Conservation (phyloP, 306 rosid species). For the Medicago lupulina region DNA sequence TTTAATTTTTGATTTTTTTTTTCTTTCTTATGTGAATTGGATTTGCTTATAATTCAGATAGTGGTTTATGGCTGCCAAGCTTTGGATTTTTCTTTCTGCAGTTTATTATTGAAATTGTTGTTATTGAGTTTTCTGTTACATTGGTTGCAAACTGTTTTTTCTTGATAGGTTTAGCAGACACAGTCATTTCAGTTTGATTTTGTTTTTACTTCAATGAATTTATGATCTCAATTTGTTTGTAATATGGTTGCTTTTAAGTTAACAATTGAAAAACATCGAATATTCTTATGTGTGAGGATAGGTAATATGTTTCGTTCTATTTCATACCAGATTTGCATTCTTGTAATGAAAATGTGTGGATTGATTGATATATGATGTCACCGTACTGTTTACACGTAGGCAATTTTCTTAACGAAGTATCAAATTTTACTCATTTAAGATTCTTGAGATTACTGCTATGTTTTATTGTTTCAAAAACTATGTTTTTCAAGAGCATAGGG, state of each 20-base stretch:
- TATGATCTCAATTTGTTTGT: slow-evolving; percentile 17
- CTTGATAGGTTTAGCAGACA: slow-evolving; percentile 9
- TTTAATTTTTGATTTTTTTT: too few relatives aligned
- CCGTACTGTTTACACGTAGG: background rate
- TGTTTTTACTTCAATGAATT: background rate
- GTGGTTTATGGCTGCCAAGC: background rate
- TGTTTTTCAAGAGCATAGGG: slow-evolving; percentile 9
- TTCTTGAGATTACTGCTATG: slow-evolving; percentile 3
- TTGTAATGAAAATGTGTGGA: slow-evolving; percentile 6
- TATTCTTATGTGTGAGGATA: slow-evolving; percentile 28
- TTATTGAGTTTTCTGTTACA: slow-evolving; percentile 50
- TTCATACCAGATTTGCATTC: slow-evolving; percentile 7
- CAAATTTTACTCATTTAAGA: slow-evolving; percentile 12
- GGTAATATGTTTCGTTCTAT: slow-evolving; percentile 19
- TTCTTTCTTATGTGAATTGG: background rate
- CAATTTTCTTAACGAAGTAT: slow-evolving; percentile 24
- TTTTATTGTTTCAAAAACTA: slow-evolving; percentile 13
- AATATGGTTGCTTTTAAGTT: slow-evolving; percentile 30
- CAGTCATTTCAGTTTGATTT: slow-evolving; percentile 30
- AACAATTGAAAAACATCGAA: slow-evolving; percentile 13
- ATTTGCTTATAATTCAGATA: background rate
- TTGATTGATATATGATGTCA: slow-evolving; percentile 4
- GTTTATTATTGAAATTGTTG: background rate
- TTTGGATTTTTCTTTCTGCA: background rate
- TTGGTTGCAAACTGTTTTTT: slow-evolving; percentile 45